A percentile compares a stretch with the other conserved stretches of the same genome.
Evolutionary conservation across 2,329 filamentous ascomycete species (phyloP).

Genomic region (Botryosphaeria dothidea): DNA sequence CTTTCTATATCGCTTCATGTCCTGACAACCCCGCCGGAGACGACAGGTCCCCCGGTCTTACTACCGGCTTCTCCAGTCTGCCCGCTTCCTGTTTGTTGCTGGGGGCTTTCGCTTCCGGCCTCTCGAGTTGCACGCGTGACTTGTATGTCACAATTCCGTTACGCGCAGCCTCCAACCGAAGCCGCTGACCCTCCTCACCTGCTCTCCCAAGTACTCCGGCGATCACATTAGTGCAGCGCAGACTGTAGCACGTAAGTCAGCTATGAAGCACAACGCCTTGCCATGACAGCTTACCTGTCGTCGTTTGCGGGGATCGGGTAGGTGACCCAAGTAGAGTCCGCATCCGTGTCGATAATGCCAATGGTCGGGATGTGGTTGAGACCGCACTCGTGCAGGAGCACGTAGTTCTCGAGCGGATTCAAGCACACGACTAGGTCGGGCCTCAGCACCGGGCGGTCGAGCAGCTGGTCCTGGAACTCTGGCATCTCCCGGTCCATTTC

Average conservation of each 20-base stretch:
- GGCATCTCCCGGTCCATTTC: slow-evolving; percentile 64
- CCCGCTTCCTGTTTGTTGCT: neutral
- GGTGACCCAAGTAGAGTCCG: slow-evolving; percentile 89
- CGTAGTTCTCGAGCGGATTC: slow-evolving; percentile 90
- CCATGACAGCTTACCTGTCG: slow-evolving; percentile 63
- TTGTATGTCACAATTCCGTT: slow-evolving; percentile 63
- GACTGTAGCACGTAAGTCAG: slow-evolving; percentile 53
- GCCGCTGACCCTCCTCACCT: slow-evolving; percentile 72
- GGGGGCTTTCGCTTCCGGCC: slow-evolving; percentile 7
- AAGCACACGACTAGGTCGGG: slow-evolving; percentile 91
- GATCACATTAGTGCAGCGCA: slow-evolving; percentile 79
- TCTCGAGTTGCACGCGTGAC: slow-evolving; percentile 29
- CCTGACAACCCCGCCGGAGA: neutral
- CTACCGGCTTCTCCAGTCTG: neutral
- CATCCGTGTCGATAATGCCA: slow-evolving; percentile 91
- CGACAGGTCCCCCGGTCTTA: neutral
- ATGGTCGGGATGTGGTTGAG: slow-evolving; percentile 89
- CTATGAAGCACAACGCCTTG: neutral
- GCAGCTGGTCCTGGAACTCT: slow-evolving; percentile 67
- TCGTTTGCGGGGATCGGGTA: slow-evolving; percentile 97
- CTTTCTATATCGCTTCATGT: slow-evolving; percentile 2
- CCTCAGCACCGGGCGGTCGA: slow-evolving; percentile 65
- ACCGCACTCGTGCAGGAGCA: slow-evolving; percentile 87
- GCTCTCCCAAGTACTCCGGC: slow-evolving; percentile 83
- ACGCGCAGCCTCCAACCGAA: slow-evolving; percentile 64